phyloP scores from a whole-genome alignment of 257 asterid genomes.

The Ilex asprella region DNA sequence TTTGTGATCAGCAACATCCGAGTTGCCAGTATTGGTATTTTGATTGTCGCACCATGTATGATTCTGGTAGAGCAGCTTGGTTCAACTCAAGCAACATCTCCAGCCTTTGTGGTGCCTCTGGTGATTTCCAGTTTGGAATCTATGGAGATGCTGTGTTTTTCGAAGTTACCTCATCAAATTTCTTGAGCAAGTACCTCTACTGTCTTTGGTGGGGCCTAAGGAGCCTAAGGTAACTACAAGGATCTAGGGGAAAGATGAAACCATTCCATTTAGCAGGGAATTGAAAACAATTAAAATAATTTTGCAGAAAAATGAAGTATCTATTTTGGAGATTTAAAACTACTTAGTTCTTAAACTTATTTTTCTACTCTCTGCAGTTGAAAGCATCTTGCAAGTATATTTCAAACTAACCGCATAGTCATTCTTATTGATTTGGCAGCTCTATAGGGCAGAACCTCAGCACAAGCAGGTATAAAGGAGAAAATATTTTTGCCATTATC shows the following conservation, averaged over 20 bases:
- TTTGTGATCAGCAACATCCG: conserved; percentile 41
- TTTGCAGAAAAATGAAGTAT: too few relatives aligned
- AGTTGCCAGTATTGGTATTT: conserved; percentile 44
- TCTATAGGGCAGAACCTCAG: conserved; percentile 60
- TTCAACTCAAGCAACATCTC: conserved; percentile 49
- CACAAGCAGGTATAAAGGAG: conserved; percentile 52
- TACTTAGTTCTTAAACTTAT: too few relatives aligned
- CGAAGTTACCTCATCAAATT: conserved; percentile 30
- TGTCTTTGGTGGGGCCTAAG: conserved; percentile 75
- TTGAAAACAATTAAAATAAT: too few relatives aligned
- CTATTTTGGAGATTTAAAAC: too few relatives aligned
- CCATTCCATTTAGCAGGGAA: too few relatives aligned
- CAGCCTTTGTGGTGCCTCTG: conserved; percentile 28
- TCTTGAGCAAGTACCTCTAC: conserved; percentile 38
- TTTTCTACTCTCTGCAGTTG: background rate
- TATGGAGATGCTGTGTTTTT: conserved; percentile 35
- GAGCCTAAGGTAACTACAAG: conserved; percentile 39
- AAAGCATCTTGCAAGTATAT: too few relatives aligned
- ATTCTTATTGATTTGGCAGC: conserved; percentile 28
- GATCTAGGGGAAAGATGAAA: too few relatives aligned
- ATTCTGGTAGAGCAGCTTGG: conserved; percentile 31
- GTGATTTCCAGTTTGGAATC: conserved; percentile 43
- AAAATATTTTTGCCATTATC: conserved; percentile 49
- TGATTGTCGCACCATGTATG: conserved; percentile 30
- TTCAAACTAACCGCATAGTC: too few relatives aligned